These are phyloP conservation scores for Diaporthe helianthi DNA, from an alignment of 2,329 filamentous ascomycete genomes.

Conservation along the genomic window DNA sequence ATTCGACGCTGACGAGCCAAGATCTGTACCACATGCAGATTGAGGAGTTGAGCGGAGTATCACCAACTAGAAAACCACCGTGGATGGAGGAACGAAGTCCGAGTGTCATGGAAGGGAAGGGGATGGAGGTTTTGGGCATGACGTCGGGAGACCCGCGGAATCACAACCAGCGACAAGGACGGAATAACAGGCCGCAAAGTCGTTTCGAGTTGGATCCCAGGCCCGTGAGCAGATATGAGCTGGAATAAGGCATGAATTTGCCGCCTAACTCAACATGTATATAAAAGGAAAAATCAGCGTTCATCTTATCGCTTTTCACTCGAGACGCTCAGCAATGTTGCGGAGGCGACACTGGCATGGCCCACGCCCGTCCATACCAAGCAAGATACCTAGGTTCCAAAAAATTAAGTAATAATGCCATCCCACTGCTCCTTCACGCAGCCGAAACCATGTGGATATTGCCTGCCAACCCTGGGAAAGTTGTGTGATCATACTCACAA, in stretches of 20 bases:
- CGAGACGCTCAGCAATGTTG: not conserved
- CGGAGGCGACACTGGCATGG: not conserved
- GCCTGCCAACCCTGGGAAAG: not conserved
- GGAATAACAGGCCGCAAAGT: not conserved
- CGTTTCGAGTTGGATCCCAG: conserved; percentile 13
- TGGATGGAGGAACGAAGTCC: conserved; percentile 20
- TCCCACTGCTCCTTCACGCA: no score
- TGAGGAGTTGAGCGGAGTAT: not conserved
- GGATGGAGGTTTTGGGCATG: not conserved
- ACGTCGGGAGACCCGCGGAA: not conserved
- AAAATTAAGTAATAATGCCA: conserved; percentile 10
- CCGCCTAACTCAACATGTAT: not conserved
- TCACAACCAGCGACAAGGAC: not conserved
- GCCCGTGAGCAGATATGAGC: conserved; percentile 13
- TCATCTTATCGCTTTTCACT: not conserved
- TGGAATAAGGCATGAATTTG: not conserved
- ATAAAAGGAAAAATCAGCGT: conserved; percentile 8
- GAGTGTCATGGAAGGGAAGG: conserved; percentile 16
- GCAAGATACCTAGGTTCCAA: not conserved
- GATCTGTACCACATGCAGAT: conserved; percentile 12
- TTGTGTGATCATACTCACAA: no score
- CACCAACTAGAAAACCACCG: not conserved
- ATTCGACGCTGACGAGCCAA: not conserved
- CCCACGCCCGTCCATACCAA: not conserved
- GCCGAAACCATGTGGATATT: no score